These are phyloP conservation scores for Wickerhamiella lipophila DNA, from an alignment of 805 yeast species.

Conservation along the genomic window DNA sequence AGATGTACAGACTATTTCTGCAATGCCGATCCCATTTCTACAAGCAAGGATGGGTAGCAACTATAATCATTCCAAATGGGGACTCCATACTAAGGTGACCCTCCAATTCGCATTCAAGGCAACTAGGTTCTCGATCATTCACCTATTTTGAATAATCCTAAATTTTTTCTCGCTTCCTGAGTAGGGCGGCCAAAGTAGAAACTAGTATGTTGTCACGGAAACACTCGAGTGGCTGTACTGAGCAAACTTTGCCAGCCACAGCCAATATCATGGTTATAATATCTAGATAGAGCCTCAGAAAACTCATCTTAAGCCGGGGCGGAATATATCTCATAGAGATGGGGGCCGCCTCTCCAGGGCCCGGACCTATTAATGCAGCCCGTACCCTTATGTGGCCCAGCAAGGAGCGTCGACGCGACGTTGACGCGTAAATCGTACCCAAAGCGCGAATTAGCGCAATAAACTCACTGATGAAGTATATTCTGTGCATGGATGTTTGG, in stretches of 20 bases:
- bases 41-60: not conserved
- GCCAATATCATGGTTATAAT: not conserved
- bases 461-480: not conserved
- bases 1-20: not conserved
- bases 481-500: no score
- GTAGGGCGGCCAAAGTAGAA: not conserved
- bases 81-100: no score
- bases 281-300: no score
- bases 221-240: not conserved
- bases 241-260: no score
- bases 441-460: not conserved
- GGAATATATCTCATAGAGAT: not conserved
- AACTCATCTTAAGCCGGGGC: no score
- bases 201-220: not conserved
- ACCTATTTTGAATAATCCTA: not conserved
- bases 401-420: slow-evolving; percentile 2
- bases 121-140: no score
- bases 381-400: not conserved
- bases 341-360: not conserved
- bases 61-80: not conserved
- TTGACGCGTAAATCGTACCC: not conserved
- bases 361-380: not conserved
- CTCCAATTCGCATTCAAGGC: no score
- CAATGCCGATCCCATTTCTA: not conserved
- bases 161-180: not conserved